Conservation (phyloP, 2,329 filamentous ascomycete genomes). For the Epicoccum sorghinum region DNA sequence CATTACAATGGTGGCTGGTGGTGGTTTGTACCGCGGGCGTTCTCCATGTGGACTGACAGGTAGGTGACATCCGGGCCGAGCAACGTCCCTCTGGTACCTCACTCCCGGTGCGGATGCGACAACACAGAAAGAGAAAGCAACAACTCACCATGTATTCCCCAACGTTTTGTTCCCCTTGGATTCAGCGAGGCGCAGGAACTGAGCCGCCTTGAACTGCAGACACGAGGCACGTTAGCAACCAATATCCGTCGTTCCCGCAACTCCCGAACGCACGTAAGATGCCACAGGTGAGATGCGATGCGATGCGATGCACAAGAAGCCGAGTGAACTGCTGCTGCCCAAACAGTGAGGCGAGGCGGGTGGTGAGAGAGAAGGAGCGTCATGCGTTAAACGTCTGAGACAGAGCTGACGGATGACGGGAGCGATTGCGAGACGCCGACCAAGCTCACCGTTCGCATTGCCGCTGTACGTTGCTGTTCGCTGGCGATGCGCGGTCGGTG, state of each 20-base stretch:
- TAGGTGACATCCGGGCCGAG: conserved; percentile 18
- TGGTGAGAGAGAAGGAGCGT: conserved; percentile 16
- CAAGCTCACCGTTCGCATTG: conserved; percentile 34
- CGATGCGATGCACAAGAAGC: background rate
- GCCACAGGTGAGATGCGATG: background rate
- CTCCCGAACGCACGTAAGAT: conserved; percentile 30
- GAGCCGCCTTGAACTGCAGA: conserved; percentile 75
- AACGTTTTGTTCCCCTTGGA: conserved; percentile 86
- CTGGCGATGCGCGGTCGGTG: conserved; percentile 32
- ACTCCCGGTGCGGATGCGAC: conserved; percentile 12
- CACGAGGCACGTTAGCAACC: conserved; percentile 47
- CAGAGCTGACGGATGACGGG: conserved; percentile 5
- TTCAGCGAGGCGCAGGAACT: conserved; percentile 91
- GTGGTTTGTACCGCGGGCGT: background rate
- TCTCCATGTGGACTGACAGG: conserved; percentile 7
- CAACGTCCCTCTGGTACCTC: conserved; percentile 7
- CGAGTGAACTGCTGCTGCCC: conserved; percentile 46
- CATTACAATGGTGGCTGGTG: background rate
- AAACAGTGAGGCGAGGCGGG: conserved; percentile 47
- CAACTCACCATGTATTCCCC: conserved; percentile 86
- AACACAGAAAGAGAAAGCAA: conserved; percentile 13
- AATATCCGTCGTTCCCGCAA: conserved; percentile 19
- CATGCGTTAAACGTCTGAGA: conserved; percentile 7
- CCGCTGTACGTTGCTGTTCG: background rate
- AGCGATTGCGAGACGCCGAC: conserved; percentile 19